A percentile compares a stretch with the other conserved stretches of the same genome.
Conservation (phyloP, 2,329 filamentous ascomycete species). For the Aschersonia sp. region DNA sequence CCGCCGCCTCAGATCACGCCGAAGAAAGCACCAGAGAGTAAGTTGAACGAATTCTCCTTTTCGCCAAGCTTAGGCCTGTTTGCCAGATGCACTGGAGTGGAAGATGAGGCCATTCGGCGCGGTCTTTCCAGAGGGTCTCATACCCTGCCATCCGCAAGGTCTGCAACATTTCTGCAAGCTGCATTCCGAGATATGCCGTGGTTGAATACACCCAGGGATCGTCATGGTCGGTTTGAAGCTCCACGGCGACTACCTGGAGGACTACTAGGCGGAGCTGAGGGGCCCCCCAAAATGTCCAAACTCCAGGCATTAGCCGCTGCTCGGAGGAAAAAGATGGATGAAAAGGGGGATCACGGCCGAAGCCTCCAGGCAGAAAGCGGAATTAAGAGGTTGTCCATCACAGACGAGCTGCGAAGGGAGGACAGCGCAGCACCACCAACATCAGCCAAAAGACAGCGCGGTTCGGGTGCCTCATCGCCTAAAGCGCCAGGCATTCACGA, state of each 20-base stretch:
- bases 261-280: conserved; percentile 61
- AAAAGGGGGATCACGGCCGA: conserved; percentile 28
- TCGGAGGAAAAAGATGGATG: conserved; percentile 67
- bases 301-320: conserved; percentile 79
- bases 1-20: conserved; percentile 16
- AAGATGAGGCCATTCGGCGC: conserved; percentile 9
- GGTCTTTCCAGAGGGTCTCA: conserved; percentile 2
- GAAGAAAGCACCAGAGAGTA: conserved; percentile 29
- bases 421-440: conserved; percentile 7
- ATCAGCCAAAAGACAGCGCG: conserved; percentile 10
- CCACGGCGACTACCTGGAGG: conserved; percentile 42
- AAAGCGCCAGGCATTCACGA: too few relatives aligned
- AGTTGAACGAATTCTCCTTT: conserved; percentile 19
- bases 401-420: conserved; percentile 14
- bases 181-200: conserved; percentile 78
- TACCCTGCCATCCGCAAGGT: background rate
- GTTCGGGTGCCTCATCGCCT: background rate
- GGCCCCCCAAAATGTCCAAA: conserved; percentile 66
- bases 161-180: background rate
- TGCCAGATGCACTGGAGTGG: conserved; percentile 17
- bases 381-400: conserved; percentile 17
- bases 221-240: conserved; percentile 50
- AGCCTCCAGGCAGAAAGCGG: conserved; percentile 11
- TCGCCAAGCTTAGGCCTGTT: conserved; percentile 11
- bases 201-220: conserved; percentile 54